Evolutionary conservation across 495 filamentous ascomycete genomes (phyloP), one percentile per base, ranked within the genome.

Genomic region (Aspergillus sclerotioniger): DNA sequence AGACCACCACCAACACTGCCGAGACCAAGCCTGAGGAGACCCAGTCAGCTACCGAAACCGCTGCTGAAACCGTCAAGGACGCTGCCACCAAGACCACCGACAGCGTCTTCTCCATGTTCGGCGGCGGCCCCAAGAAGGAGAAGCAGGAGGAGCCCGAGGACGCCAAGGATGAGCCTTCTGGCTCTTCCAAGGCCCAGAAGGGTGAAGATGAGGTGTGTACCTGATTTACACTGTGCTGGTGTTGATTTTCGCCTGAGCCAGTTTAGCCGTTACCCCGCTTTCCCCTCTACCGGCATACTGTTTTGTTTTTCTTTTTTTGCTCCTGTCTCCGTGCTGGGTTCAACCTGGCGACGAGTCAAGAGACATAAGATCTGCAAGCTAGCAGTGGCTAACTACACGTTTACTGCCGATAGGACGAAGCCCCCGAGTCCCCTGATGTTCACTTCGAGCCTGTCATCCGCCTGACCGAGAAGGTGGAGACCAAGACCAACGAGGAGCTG

Each of bases 401-500:
- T 39, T 21, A 20, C 13, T 8, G n/a, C 13, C 33, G 29, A 56
- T 41, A 82, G 62, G 87, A 86, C 45, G 91, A 89, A 64, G 80
- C 84, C 43, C 86, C 87, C 58, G 90, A 95, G 67, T 91, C 90
- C 45, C 88, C 90, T 47, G 92, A 98, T 57, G 90, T 96, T 59
- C 88, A 98, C 77, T 98, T 98, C 78, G 91, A 96, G 80, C 94
- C 94, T 53, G 90, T 98, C 59, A 89, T 95, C 69, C 90, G 82
- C 73, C 82, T 99, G 67, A 96, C 92, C 48, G 90, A 98, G 82
- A 92, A 94, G 79, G 88, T 98, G 52, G 92, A 96, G 69, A 88
- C 85, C 66, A 96, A 96, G 84, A 98, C 94, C 75, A 94, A 97
- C 75, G 95, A 99, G 78, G 95, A 99, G 82, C 85, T 88, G 50